Evolutionary conservation across 2,329 filamentous ascomycete genomes (phyloP).

Genomic region (Epichloe sp.): DNA sequence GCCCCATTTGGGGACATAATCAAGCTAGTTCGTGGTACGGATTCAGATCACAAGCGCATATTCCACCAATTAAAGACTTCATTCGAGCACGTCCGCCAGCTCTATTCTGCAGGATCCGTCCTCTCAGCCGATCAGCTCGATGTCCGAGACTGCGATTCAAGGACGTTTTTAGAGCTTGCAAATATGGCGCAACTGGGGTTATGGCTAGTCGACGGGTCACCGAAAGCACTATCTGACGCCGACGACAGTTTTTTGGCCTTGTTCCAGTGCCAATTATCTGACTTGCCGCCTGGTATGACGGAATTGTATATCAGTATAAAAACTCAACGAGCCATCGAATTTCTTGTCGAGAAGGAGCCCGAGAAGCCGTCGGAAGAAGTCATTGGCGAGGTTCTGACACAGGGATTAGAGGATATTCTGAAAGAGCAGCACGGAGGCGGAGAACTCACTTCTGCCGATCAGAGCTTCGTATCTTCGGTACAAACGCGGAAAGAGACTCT

Average conservation of each 20-base stretch:
- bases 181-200: conserved; percentile 35
- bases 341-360: conserved; percentile 35
- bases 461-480: conserved; percentile 20
- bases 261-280: conserved; percentile 31
- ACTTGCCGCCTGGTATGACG: conserved; percentile 27
- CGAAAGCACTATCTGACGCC: conserved; percentile 26
- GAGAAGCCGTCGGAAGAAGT: conserved; percentile 37
- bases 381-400: conserved; percentile 41
- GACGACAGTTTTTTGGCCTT: conserved; percentile 32
- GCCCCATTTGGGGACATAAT: conserved; percentile 23
- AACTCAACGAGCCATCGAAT: conserved; percentile 38
- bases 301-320: conserved; percentile 34
- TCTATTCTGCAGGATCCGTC: conserved; percentile 21
- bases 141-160: conserved; percentile 18
- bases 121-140: conserved; percentile 23
- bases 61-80: conserved; percentile 20
- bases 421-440: conserved; percentile 19
- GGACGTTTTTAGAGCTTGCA: conserved; percentile 29
- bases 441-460: conserved; percentile 22
- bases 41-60: conserved; percentile 20
- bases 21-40: conserved; percentile 18
- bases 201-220: conserved; percentile 25
- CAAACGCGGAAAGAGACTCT: conserved; percentile 21
- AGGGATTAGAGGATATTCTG: conserved; percentile 39
- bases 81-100: conserved; percentile 20